Conservation (phyloP, 176 grass and related monocot species). For the Ensete ventricosum region DNA sequence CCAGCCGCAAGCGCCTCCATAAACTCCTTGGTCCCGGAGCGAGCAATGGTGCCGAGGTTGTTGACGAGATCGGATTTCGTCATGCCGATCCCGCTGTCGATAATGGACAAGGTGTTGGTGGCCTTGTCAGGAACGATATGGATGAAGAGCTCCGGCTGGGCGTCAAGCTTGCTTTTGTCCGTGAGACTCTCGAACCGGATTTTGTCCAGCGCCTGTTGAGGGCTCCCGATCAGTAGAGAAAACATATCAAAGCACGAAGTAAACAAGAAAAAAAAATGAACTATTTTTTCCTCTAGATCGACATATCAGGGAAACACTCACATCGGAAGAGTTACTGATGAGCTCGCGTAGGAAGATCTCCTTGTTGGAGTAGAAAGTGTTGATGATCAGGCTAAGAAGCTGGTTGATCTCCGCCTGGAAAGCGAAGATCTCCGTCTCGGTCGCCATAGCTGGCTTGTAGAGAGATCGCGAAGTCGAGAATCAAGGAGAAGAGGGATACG, state of each 20-base stretch:
- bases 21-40: slow-evolving; percentile 7
- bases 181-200: slow-evolving; percentile 17
- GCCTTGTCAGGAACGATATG: slow-evolving; percentile 12
- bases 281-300: background rate
- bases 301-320: background rate
- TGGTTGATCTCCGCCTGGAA: slow-evolving; percentile 8
- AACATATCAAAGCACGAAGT: background rate
- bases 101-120: slow-evolving; percentile 5
- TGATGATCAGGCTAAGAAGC: background rate
- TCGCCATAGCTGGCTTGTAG: background rate
- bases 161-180: slow-evolving; percentile 14
- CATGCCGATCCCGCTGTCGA: slow-evolving; percentile 10
- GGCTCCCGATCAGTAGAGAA: background rate
- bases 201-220: slow-evolving; percentile 4
- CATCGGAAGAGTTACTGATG: slow-evolving; percentile 12
- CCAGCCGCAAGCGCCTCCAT: slow-evolving; percentile 3
- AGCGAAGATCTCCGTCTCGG: background rate
- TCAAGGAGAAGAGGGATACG: background rate
- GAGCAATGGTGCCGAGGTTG: slow-evolving; percentile 2
- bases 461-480: background rate
- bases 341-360: slow-evolving; percentile 5
- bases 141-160: slow-evolving; percentile 12
- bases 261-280: too few relatives aligned
- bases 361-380: slow-evolving; percentile 3
- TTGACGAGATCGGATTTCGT: slow-evolving; percentile 11